Evolutionary conservation across 768 basidiomycete species (phyloP).

Genomic region (Kwoniella mangroviensis): DNA sequence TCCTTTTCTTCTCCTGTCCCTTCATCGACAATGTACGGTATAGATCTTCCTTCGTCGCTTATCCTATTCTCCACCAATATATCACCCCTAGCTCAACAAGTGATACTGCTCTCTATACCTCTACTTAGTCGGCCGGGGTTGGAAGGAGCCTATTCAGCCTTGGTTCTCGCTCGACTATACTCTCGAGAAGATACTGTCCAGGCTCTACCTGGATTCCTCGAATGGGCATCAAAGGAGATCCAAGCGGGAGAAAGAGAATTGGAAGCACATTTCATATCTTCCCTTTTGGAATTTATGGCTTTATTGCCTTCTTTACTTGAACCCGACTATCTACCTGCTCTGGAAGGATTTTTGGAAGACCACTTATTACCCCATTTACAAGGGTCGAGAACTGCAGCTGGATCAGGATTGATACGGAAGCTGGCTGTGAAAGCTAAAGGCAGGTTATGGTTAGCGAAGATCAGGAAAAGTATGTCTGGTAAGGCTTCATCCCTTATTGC

Average conservation of each 20-base stretch:
- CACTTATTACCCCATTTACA: conserved; percentile 61
- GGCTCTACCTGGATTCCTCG: conserved; percentile 33
- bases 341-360: conserved; percentile 63
- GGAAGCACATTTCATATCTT: conserved; percentile 47
- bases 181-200: conserved; percentile 66
- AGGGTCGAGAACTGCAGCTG: conserved; percentile 34
- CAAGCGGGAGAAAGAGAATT: conserved; percentile 35
- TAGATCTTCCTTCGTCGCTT: conserved; percentile 28
- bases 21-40: conserved; percentile 7
- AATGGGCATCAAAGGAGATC: conserved; percentile 38
- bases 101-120: conserved; percentile 40
- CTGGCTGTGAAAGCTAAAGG: conserved; percentile 53
- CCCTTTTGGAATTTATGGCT: conserved; percentile 40
- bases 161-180: conserved; percentile 80
- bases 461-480: conserved; percentile 20
- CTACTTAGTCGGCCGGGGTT: conserved; percentile 63
- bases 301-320: conserved; percentile 58
- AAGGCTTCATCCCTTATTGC: neutral
- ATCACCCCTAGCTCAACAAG: conserved; percentile 62
- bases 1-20: conserved; percentile 48
- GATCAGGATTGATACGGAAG: conserved; percentile 49
- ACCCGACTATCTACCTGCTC: conserved; percentile 65
- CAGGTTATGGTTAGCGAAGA: conserved; percentile 52
- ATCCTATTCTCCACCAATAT: conserved; percentile 64
- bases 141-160: conserved; percentile 80